phyloP scores from a whole-genome alignment of 805 yeast species.

The Yamadazyma nakazawae region DNA sequence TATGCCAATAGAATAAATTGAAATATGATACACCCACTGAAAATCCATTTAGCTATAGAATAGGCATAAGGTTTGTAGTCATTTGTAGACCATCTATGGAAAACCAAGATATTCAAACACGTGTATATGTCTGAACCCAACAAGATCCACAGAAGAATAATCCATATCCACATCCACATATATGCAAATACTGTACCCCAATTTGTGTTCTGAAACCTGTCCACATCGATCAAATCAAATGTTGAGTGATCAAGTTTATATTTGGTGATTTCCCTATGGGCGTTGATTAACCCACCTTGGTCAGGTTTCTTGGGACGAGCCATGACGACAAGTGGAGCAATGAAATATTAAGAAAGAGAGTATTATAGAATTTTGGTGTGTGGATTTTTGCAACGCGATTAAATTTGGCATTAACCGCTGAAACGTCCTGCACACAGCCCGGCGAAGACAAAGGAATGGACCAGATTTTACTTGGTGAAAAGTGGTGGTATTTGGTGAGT shows the following conservation, averaged over 20 bases:
- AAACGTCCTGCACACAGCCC: background rate
- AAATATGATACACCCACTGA: conserved; percentile 74
- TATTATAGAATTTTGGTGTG: background rate
- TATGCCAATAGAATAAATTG: conserved; percentile 57
- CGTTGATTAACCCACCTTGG: conserved; percentile 15
- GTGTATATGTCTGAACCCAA: conserved; percentile 75
- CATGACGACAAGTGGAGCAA: background rate
- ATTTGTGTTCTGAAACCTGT: conserved; percentile 44
- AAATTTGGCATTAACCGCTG: background rate
- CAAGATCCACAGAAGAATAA: conserved; percentile 52
- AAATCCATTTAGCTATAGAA: conserved; percentile 64
- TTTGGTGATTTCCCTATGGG: conserved; percentile 25
- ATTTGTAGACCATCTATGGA: conserved; percentile 62
- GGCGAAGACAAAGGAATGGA: too few species aligned
- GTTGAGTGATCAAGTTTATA: conserved; percentile 38
- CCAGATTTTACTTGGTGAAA: too few species aligned
- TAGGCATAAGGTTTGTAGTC: conserved; percentile 45
- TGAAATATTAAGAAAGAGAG: background rate
- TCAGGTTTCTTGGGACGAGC: background rate
- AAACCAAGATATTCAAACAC: conserved; percentile 67
- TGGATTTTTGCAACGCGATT: background rate
- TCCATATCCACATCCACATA: conserved; percentile 39
- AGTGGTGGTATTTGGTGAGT: too few species aligned
- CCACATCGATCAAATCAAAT: conserved; percentile 48
- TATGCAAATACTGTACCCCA: conserved; percentile 45